Evolutionary conservation across 306 rosid genomes (phyloP), one percentile per base, ranked within the genome.

Genomic region (Lathyrus oleraceus): DNA sequence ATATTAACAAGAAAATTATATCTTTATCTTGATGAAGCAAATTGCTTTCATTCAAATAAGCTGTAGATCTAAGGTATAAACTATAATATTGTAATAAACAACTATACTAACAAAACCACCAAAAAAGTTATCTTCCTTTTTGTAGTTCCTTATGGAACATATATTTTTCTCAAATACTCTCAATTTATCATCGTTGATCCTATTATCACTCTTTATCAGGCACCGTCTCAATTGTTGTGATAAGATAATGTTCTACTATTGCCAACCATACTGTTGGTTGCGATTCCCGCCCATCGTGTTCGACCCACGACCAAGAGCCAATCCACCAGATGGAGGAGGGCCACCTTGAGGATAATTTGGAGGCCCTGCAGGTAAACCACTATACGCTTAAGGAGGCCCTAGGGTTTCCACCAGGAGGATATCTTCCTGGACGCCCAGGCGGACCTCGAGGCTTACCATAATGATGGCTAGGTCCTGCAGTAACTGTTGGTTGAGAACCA

Each of bases 231-330:
- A 51, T 44, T n/a, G 25, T 44, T 51, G n/a, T 35, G 61, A 15
- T 17, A 17, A 30, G 25, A 51, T 43, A 10, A 45, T 57, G 28
- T 69, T 69, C 53, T 49, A 78, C 73, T 80, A 79, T 78, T 76
- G 85, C 85, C 86, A 82, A 68, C 87, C 88, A 77, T 81, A 81
- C 70, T 81, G 90, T 63, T 85, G 88, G 40, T 81, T 85, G 49
- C 83, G 84, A 51, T 76, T 85, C 15, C 85, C 85, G 1, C 85
- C 23, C 23, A 21, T 67, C 52, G 76, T 75, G 69, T 82, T 84
- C 19, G 77, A 68, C 27, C 90, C 90, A 4, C 74, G 70, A 9
- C 79, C 80, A 25, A 59, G 65, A 12, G 80, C 78, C 16, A 87
- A 85, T 36, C 88, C 87, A 40, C 95, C 87, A 61, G 80, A 86